Percentiles rank a stretch among this genome's conserved stretches.
Conservation (phyloP, 805 yeast genomes). For the Kazachstania bromeliacearum region DNA sequence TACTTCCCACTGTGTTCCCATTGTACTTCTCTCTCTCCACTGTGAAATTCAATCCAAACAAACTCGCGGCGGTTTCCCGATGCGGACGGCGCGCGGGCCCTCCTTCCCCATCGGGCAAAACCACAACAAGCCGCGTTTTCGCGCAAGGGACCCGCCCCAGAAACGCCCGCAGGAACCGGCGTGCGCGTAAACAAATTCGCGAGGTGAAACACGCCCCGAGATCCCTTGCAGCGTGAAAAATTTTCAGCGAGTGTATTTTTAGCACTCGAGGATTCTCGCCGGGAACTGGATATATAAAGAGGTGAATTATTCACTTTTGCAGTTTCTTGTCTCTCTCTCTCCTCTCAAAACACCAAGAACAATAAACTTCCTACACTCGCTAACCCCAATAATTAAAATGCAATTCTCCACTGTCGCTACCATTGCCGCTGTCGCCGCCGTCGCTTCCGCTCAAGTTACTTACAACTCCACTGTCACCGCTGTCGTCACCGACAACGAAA, state of each 20-base stretch:
- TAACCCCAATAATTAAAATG: constrained; percentile 21
- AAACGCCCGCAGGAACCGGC: neutral
- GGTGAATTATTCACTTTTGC: no score
- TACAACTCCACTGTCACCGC: constrained; percentile 22
- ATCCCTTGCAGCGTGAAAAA: no score
- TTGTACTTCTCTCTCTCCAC: neutral
- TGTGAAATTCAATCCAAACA: neutral
- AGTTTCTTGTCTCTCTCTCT: neutral
- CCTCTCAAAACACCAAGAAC: neutral
- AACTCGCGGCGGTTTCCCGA: constrained; percentile 1
- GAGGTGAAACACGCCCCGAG: constrained; percentile 1
- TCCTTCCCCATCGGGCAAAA: neutral
- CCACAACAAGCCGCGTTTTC: no score
- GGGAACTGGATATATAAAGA: neutral
- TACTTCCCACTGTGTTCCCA: neutral
- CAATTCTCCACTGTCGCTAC: constrained; percentile 33
- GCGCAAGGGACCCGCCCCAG: no score
- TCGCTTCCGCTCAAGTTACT: constrained; percentile 16
- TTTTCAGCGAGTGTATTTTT: no score
- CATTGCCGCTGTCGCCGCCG: constrained; percentile 29
- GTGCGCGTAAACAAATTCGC: no score
- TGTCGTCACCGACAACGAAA: constrained; percentile 17
- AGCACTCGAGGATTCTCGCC: no score
- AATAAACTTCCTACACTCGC: constrained; percentile 22
- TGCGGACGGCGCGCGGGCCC: constrained; percentile 1